Evolutionary conservation across 2,329 filamentous ascomycete species (phyloP), one percentile per base, ranked within the genome.

Genomic region (Fonsecaea erecta): DNA sequence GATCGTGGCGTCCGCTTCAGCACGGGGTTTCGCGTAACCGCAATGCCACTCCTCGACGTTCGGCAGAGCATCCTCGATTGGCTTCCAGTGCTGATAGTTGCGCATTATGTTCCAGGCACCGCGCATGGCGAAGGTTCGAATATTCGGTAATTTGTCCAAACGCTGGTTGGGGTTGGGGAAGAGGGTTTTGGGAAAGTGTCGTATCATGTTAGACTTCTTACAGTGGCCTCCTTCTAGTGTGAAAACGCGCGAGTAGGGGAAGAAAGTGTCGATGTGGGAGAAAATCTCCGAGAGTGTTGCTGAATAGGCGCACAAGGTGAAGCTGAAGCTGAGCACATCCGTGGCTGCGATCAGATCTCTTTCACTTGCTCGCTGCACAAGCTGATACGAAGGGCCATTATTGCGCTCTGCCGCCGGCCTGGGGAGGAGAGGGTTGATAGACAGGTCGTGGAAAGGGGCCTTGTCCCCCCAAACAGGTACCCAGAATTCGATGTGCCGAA

Each of bases 41-140:
- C 80, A 82, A 69, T 84, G 80, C 79, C 81, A 83, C 72, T 84
- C 83, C n/a, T 75, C 78, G 16, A 92, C 77, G 66, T 85, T 87
- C 1, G 90, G 90, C 51, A 92, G 75, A 4, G 89, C 88, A 12
- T 78, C 75, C 21, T 86, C 81, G 56, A 93, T 83, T 58, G 81
- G 82, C 62, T 82, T 77, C 76, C 90, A 92, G 74, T 92, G 88
- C 18, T 80, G 78, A 51, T 85, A 79, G 16, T 83, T 80, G 53
- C 90, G 82, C 75, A 91, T 89, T 30, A 92, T 81, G 73, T 92
- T 92, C 90, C 90, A 93, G 70, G 91, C 88, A 6, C 90, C 90
- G 71, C 89, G 88, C 76, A 89, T 89, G 51, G 92, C 85, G 21
- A 92, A 81, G 0, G 88, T 91, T 60, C 84, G 83, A 34, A 92